Evolutionary conservation across 441 rosid species (phyloP).

Genomic region (Euphorbia schlechtendalii): DNA sequence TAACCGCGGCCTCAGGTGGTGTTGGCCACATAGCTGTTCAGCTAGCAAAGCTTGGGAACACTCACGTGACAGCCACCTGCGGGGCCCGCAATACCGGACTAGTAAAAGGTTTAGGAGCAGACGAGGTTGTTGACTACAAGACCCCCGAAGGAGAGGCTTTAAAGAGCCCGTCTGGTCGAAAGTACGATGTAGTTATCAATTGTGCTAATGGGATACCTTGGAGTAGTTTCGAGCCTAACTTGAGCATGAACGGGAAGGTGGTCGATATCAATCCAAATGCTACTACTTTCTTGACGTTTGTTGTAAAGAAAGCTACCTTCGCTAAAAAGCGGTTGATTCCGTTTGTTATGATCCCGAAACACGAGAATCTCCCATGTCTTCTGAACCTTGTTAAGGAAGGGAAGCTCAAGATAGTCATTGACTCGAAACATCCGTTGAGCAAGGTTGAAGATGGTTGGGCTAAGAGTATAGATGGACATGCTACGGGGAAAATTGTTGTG

Average conservation of each 20-base stretch:
- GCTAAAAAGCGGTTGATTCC: slow-evolving; percentile 62
- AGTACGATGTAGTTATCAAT: slow-evolving; percentile 64
- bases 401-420: slow-evolving; percentile 55
- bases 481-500: slow-evolving; percentile 68
- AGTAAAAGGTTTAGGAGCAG: slow-evolving; percentile 65
- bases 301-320: slow-evolving; percentile 46
- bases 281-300: slow-evolving; percentile 37
- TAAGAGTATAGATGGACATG: slow-evolving; percentile 39
- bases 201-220: slow-evolving; percentile 53
- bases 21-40: slow-evolving; percentile 77
- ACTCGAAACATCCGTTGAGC: slow-evolving; percentile 52
- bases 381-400: slow-evolving; percentile 50
- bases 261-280: slow-evolving; percentile 54
- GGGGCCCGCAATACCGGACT: slow-evolving; percentile 27
- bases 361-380: slow-evolving; percentile 42
- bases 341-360: slow-evolving; percentile 33
- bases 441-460: slow-evolving; percentile 49
- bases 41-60: slow-evolving; percentile 64
- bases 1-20: slow-evolving; percentile 80
- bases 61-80: too few relatives aligned
- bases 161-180: slow-evolving; percentile 61
- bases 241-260: slow-evolving; percentile 48
- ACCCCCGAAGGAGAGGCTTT: slow-evolving; percentile 66
- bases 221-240: slow-evolving; percentile 47
- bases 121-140: slow-evolving; percentile 73